Percentiles rank a stretch among this genome's conserved stretches.
These are phyloP conservation scores for Halophytophthora polymorphica DNA, from an alignment of 352 stramenopile genomes.

Conservation along the genomic window DNA sequence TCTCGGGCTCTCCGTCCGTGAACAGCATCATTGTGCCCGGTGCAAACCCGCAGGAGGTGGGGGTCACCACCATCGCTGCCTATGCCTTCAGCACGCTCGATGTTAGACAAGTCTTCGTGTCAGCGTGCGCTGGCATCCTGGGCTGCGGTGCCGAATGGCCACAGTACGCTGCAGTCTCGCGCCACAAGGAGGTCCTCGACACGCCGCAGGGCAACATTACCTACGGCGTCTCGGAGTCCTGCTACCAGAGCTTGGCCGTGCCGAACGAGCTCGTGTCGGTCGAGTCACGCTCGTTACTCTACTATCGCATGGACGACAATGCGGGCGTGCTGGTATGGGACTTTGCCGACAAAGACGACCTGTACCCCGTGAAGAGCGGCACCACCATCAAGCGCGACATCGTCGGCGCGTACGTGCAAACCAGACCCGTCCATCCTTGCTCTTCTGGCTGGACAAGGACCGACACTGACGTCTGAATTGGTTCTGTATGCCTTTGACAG, in stretches of 20 bases:
- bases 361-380: slow-evolving; percentile 20
- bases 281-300: slow-evolving; percentile 23
- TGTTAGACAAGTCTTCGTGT: slow-evolving; percentile 38
- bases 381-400: slow-evolving; percentile 30
- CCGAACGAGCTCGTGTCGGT: slow-evolving; percentile 11
- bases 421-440: neutral
- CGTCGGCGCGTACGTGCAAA: slow-evolving; percentile 28
- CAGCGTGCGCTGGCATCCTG: slow-evolving; percentile 37
- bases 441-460: slow-evolving; percentile 19
- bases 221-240: slow-evolving; percentile 36
- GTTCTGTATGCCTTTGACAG: slow-evolving; percentile 6
- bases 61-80: slow-evolving; percentile 40
- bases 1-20: slow-evolving; percentile 35
- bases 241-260: slow-evolving; percentile 23
- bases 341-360: slow-evolving; percentile 31
- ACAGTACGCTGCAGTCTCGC: slow-evolving; percentile 30
- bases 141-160: slow-evolving; percentile 45
- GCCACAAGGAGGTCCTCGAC: slow-evolving; percentile 27
- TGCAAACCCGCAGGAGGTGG: slow-evolving; percentile 25
- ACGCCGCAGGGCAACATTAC: slow-evolving; percentile 38
- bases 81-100: slow-evolving; percentile 54
- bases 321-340: slow-evolving; percentile 30
- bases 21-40: slow-evolving; percentile 23
- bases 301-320: slow-evolving; percentile 22
- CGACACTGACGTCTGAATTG: slow-evolving; percentile 31